phyloP scores from a whole-genome alignment of 495 filamentous ascomycete genomes.

The Usnea hakonensis region DNA sequence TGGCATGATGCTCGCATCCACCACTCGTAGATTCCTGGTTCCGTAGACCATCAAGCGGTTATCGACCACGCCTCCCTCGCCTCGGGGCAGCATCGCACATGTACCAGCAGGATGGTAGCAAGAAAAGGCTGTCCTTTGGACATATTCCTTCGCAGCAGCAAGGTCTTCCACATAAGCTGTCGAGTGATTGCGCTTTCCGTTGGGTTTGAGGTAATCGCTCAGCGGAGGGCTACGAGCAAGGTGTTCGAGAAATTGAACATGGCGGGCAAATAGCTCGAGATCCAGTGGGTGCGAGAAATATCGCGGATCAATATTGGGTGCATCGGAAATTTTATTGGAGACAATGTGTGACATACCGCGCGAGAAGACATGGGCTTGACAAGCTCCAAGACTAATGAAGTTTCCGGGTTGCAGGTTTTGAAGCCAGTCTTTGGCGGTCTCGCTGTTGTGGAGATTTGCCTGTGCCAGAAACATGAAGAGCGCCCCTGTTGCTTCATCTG shows the following conservation, averaged over 20 bases:
- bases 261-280: constrained; percentile 19
- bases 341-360: constrained; percentile 28
- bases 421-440: not conserved
- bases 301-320: constrained; percentile 25
- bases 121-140: constrained; percentile 25
- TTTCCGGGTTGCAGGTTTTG: constrained; percentile 14
- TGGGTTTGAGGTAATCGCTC: constrained; percentile 12
- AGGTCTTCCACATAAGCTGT: constrained; percentile 15
- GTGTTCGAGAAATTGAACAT: constrained; percentile 9
- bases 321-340: constrained; percentile 13
- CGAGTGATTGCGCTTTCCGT: not conserved
- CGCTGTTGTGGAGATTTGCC: not conserved
- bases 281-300: constrained; percentile 30
- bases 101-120: constrained; percentile 37
- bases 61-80: constrained; percentile 41
- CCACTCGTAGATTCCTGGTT: constrained; percentile 38
- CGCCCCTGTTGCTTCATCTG: not conserved
- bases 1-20: constrained; percentile 52
- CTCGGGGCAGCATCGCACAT: constrained; percentile 44
- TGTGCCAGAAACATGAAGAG: constrained; percentile 13
- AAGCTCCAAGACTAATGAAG: constrained; percentile 23
- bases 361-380: constrained; percentile 23
- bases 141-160: constrained; percentile 13
- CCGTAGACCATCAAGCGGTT: constrained; percentile 42
- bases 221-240: constrained; percentile 16